Conservation (phyloP, 495 filamentous ascomycete species). For the Clohesyomyces aquaticus region DNA sequence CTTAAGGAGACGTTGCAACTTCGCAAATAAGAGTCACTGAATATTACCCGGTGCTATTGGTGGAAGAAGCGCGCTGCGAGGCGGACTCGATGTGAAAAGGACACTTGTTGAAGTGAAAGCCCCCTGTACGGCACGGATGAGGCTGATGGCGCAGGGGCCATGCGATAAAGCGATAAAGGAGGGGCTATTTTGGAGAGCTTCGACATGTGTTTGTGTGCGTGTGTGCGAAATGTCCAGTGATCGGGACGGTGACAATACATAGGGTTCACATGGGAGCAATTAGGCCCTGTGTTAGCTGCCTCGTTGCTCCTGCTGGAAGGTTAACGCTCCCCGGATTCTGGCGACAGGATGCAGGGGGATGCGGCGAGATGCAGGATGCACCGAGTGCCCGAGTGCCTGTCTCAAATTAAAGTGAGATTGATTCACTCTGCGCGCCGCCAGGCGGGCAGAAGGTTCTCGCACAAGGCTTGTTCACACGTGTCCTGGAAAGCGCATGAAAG, state of each 20-base stretch:
- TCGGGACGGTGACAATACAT: too few relatives aligned
- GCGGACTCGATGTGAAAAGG: conserved; percentile 25
- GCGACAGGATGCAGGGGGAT: conserved; percentile 8
- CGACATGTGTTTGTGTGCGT: too few relatives aligned
- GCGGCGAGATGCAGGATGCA: conserved; percentile 3
- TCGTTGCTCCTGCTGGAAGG: conserved; percentile 12
- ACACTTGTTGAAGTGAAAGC: conserved; percentile 23
- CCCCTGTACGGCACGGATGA: neutral
- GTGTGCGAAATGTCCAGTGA: too few relatives aligned
- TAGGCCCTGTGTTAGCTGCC: neutral
- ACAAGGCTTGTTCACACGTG: conserved; percentile 14
- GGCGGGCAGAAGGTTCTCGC: conserved; percentile 9
- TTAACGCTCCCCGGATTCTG: neutral
- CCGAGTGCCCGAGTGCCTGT: conserved; percentile 6
- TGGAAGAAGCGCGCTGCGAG: neutral
- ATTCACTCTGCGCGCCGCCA: neutral
- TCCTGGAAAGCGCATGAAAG: conserved; percentile 16
- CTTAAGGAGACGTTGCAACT: conserved; percentile 20
- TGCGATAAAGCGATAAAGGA: neutral
- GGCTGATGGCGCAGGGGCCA: conserved; percentile 10
- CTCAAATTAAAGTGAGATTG: neutral
- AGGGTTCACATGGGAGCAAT: too few relatives aligned
- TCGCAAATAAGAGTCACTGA: conserved; percentile 15
- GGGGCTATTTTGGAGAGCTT: neutral
- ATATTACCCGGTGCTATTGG: neutral